Conservation (phyloP, 139 green algal species). For the Tetradesmus lagerheimii region DNA sequence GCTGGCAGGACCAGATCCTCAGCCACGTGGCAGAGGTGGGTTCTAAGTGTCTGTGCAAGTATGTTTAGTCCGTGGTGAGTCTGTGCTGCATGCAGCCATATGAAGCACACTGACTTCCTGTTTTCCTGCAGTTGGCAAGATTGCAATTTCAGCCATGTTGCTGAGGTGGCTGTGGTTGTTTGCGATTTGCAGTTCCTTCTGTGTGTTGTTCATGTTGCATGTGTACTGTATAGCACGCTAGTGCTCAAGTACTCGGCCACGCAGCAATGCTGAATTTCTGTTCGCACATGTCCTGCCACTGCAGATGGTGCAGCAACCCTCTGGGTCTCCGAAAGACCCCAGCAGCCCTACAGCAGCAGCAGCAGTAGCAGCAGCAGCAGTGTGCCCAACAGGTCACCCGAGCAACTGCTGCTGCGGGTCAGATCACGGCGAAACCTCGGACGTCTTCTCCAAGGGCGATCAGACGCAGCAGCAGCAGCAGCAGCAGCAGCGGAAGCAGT, state of each 20-base stretch:
- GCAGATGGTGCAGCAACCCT: not conserved
- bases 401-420: not conserved
- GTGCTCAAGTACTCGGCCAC: no score
- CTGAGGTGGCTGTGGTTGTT: not conserved
- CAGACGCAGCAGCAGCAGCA: not conserved
- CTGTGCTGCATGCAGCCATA: no score
- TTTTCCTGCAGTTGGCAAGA: slow-evolving; percentile 14
- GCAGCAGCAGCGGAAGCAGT: not conserved
- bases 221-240: no score
- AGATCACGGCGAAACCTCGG: not conserved
- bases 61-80: no score
- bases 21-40: slow-evolving; percentile 5
- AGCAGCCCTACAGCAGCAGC: not conserved
- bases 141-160: not conserved
- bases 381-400: not conserved
- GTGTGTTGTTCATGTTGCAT: no score
- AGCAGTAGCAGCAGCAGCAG: not conserved
- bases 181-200: no score
- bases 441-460: not conserved
- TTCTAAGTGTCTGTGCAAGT: not conserved
- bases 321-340: not conserved
- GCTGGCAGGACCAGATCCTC: slow-evolving; percentile 15
- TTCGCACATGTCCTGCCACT: not conserved
- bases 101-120: not conserved
- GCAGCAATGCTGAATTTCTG: no score